phyloP scores from a whole-genome alignment of 805 yeast genomes.

The Wickerhamiella sergipiensis region DNA sequence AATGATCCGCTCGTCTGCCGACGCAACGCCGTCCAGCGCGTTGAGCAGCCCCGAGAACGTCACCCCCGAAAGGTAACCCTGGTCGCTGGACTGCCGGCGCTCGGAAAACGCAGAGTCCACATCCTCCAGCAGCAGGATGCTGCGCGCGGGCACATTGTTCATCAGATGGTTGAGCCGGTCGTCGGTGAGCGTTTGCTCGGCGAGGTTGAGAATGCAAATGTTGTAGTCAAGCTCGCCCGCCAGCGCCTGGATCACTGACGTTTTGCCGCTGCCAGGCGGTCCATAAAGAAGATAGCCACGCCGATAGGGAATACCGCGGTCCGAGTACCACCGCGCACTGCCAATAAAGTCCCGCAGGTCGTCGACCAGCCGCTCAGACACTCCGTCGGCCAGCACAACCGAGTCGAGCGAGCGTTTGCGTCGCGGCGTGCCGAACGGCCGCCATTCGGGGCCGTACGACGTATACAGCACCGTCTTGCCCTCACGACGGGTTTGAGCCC shows the following conservation, averaged over 20 bases:
- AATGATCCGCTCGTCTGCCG: conserved; percentile 90
- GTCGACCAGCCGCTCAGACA: conserved; percentile 46
- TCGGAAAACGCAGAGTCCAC: conserved; percentile 90
- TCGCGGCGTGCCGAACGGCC: conserved; percentile 93
- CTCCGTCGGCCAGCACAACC: conserved; percentile 68
- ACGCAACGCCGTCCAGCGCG: conserved; percentile 93
- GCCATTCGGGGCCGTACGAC: conserved; percentile 98
- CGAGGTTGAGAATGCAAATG: conserved; percentile 80
- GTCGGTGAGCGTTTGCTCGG: conserved; percentile 86
- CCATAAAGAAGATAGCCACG: conserved; percentile 90
- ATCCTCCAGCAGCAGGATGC: conserved; percentile 76
- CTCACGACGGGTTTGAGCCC: conserved; percentile 71
- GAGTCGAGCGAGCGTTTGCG: conserved; percentile 73
- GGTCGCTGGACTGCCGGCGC: conserved; percentile 60
- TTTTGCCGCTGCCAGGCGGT: conserved; percentile 96
- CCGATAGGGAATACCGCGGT: conserved; percentile 94
- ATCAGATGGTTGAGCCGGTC: conserved; percentile 87
- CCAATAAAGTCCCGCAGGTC: conserved; percentile 73
- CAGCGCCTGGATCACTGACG: conserved; percentile 87
- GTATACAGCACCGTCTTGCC: conserved; percentile 91
- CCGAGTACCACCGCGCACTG: conserved; percentile 83
- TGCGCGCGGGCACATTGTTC: conserved; percentile 90
- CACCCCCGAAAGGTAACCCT: conserved; percentile 75
- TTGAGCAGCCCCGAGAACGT: conserved; percentile 89
- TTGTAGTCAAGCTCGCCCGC: conserved; percentile 95